These are phyloP conservation scores for Prunus campanulata DNA, from an alignment of 306 rosid genomes.

Conservation along the genomic window DNA sequence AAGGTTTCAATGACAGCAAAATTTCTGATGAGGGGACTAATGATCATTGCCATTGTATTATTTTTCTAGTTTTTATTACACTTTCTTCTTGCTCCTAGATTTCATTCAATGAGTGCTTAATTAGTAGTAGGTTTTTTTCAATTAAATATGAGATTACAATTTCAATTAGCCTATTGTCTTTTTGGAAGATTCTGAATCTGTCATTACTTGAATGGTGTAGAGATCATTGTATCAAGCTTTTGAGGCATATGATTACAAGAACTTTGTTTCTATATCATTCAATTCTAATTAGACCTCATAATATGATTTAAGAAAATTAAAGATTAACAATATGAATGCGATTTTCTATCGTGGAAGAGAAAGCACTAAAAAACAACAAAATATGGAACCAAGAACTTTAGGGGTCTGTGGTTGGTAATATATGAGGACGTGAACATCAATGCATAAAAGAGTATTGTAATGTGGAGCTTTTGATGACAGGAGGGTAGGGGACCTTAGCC, in stretches of 20 bases:
- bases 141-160: background rate
- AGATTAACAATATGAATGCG: constrained; percentile 22
- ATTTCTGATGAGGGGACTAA: constrained; percentile 10
- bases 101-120: constrained; percentile 5
- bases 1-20: constrained; percentile 43
- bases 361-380: constrained; percentile 46
- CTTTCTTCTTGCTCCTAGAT: constrained; percentile 10
- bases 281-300: background rate
- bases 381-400: constrained; percentile 58
- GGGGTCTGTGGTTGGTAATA: constrained; percentile 65
- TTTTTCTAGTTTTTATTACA: background rate
- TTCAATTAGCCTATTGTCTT: background rate
- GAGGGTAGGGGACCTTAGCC: constrained; percentile 70
- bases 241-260: constrained; percentile 8
- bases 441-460: constrained; percentile 41
- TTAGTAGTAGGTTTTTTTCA: background rate
- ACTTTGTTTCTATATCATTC: background rate
- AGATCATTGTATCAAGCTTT: constrained; percentile 4
- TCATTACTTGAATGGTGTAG: constrained; percentile 5
- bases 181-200: background rate
- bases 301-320: background rate
- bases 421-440: constrained; percentile 54
- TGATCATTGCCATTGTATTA: constrained; percentile 6
- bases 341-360: constrained; percentile 29
- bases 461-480: constrained; percentile 52